These are phyloP conservation scores for Arabidopsis suecica DNA, from an alignment of 345 rosid genomes.

Conservation along the genomic window DNA sequence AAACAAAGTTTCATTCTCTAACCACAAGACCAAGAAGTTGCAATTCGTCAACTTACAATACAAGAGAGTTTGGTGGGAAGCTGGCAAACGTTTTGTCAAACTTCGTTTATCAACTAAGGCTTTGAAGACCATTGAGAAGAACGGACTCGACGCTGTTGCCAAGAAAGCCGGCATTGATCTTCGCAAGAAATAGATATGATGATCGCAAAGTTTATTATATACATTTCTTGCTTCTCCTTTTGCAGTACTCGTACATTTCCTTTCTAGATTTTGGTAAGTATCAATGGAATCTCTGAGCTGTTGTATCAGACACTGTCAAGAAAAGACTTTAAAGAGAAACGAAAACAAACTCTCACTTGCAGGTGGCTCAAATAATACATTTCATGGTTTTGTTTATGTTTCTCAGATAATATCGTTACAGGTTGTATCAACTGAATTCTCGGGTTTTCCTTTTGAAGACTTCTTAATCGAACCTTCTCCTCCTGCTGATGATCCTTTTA, in stretches of 20 bases:
- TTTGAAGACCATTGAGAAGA: conserved; percentile 89
- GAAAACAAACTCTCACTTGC: conserved; percentile 31
- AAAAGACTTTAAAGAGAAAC: not conserved
- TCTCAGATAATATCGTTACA: conserved; percentile 40
- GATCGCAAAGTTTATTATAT: conserved; percentile 18
- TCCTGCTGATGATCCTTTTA: conserved; percentile 43
- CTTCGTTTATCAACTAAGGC: conserved; percentile 89
- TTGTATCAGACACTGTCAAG: conserved; percentile 27
- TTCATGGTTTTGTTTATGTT: conserved; percentile 11
- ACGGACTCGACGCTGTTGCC: conserved; percentile 95
- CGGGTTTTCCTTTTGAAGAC: conserved; percentile 37
- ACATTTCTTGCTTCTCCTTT: conserved; percentile 27
- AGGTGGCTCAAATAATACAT: conserved; percentile 20
- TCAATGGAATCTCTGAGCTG: conserved; percentile 26
- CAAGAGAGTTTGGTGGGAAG: conserved; percentile 98
- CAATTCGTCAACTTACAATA: conserved; percentile 93
- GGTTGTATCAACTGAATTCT: conserved; percentile 37
- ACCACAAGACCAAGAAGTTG: conserved; percentile 92
- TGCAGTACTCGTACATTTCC: conserved; percentile 19
- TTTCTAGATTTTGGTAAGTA: conserved; percentile 19
- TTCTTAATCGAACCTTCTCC: conserved; percentile 43
- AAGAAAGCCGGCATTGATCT: conserved; percentile 96
- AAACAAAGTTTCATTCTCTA: conserved; percentile 90
- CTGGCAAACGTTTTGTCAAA: conserved; percentile 83
- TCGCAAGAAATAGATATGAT: conserved; percentile 52